Evolutionary conservation across 78 protist genomes (phyloP).

Genomic region (Trichosphaerium sp.): DNA sequence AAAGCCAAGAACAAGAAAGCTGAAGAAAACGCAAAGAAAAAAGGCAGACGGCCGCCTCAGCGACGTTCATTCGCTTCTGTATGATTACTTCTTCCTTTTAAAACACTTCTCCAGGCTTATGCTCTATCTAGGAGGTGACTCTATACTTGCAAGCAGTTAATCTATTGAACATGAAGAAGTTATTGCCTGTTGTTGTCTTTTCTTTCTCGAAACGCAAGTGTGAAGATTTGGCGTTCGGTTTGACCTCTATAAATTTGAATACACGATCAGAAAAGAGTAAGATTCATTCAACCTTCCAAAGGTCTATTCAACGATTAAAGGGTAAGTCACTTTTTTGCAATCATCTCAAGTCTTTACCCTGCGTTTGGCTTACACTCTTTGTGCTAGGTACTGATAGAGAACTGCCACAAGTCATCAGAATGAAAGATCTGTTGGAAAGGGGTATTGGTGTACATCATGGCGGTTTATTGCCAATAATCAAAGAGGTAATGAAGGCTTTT

Average conservation of each 20-base stretch:
- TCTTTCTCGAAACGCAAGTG: conserved; percentile 65
- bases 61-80: too few species aligned
- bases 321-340: too few species aligned
- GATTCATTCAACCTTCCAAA: conserved; percentile 42
- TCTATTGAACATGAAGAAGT: conserved; percentile 24
- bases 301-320: conserved; percentile 33
- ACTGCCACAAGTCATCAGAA: conserved; percentile 62
- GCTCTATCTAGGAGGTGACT: too few species aligned
- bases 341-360: neutral
- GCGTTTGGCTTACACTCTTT: neutral
- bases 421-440: conserved; percentile 35
- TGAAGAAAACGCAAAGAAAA: too few species aligned
- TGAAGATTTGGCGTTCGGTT: conserved; percentile 44
- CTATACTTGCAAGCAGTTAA: too few species aligned
- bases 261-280: conserved; percentile 46
- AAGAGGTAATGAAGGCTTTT: conserved; percentile 66
- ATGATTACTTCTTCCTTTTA: too few species aligned
- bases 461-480: conserved; percentile 92
- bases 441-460: conserved; percentile 96
- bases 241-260: conserved; percentile 53
- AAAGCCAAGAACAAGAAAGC: too few species aligned
- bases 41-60: too few species aligned
- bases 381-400: conserved; percentile 8
- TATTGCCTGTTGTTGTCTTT: conserved; percentile 70
- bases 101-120: too few species aligned